Evolutionary conservation across 1,284 basidiomycete genomes (phyloP), one percentile per base, ranked within the genome.

Genomic region (Leccinum pachyderme): DNA sequence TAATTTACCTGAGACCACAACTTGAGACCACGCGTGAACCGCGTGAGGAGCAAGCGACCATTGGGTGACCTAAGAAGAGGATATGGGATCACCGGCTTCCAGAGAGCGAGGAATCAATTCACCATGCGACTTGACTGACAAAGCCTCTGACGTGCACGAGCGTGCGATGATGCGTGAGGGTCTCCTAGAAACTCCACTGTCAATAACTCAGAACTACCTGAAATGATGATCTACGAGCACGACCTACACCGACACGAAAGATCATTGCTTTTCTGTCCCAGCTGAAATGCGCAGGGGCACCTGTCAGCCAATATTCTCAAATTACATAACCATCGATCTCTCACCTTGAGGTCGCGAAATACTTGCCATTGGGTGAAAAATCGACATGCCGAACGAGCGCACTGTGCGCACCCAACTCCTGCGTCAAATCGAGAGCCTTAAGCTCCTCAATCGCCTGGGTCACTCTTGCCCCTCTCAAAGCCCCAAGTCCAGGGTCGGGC

Each of bases 91-190:
- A n/a, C 3, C 18, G 24, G 9, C 22, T 7, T 9, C 29, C 24
- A 25, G 4, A 6, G 8, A 41, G 46, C 6, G 1, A 47, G 31
- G 47, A 18, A 7, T 1, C 18, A 27, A 53, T 28, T 58, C 57
- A 85, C 89, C 89, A 91, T 35, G 87, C 87, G 7, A 91, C 87
- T 70, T 91, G 89, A 49, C 84, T 81, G 35, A 90, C 84, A 61
- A 91, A 90, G 15, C 87, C 87, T 61, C 82, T 80, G 5, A 87
- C 77, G 59, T 91, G 88, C 1, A 84, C 84, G n/a, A 91, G 78
- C 18, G 82, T 78, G 48, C 85, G 81, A 65, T 89, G 86, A 3
- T 77, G 75, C 3, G 72, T 69, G 56, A 87, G 79, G 11, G 79
- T 78, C 56, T 84, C 79, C 83, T 85, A 18, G 13, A 12, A 32